A percentile compares a stretch with the other conserved stretches of the same genome.
Conservation (phyloP, 75 land plant species). For the Isoetes taiwanensis region DNA sequence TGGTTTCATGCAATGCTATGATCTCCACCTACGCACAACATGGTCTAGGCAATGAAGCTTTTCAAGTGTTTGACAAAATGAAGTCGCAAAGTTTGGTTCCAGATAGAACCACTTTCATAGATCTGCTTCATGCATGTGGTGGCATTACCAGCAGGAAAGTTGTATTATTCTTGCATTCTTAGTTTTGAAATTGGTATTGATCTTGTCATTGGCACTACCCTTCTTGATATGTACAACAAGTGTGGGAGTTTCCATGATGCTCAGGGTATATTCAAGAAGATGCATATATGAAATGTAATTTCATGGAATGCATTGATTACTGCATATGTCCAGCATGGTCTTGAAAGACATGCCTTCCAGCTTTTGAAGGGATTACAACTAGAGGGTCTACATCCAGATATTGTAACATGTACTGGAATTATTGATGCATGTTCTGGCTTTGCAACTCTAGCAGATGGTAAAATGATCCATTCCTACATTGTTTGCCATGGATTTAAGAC, state of each 20-base stretch:
- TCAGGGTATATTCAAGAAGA: conserved; percentile 1
- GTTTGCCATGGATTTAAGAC: no score
- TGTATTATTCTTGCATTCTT: no score
- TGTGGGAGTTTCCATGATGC: conserved; percentile 4
- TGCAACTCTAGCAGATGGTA: conserved; percentile 13
- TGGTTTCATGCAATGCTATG: no score
- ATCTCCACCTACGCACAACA: no score
- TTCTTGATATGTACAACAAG: conserved; percentile 15
- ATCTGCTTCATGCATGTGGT: no score
- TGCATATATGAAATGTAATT: conserved; percentile 1
- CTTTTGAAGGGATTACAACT: conserved; percentile 11
- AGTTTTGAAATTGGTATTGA: no score
- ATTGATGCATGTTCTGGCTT: conserved; percentile 22
- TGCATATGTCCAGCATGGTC: conserved; percentile 14
- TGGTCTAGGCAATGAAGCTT: no score
- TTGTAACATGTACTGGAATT: conserved; percentile 18
- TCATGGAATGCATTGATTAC: conserved; percentile 30
- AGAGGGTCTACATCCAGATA: conserved; percentile 20
- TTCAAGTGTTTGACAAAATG: no score
- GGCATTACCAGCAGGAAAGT: no score
- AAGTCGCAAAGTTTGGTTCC: no score
- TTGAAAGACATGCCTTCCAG: background rate
- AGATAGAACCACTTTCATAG: no score
- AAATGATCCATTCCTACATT: background rate
- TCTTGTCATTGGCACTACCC: background rate